These are phyloP conservation scores for Porphyrellus sp. DNA, from an alignment of 1,284 basidiomycete genomes.

Conservation along the genomic window DNA sequence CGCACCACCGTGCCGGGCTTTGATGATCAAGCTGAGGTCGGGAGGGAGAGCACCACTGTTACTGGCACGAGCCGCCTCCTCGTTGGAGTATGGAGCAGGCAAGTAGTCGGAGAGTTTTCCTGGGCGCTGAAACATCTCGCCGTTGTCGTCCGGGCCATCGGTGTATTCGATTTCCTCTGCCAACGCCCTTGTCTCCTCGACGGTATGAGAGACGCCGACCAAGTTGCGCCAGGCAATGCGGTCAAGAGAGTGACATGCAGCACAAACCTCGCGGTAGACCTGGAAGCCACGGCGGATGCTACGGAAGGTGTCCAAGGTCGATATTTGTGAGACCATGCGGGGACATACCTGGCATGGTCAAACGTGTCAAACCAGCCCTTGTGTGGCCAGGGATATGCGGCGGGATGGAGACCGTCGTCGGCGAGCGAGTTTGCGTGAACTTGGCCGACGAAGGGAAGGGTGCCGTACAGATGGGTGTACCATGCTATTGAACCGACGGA, in stretches of 20 bases:
- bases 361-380: slow-evolving; percentile 86
- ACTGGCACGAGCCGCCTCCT: slow-evolving; percentile 93
- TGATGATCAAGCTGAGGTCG: slow-evolving; percentile 95
- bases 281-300: slow-evolving; percentile 98
- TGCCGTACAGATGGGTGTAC: slow-evolving; percentile 95
- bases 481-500: slow-evolving; percentile 89
- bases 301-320: slow-evolving; percentile 11
- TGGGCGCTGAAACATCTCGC: slow-evolving; percentile 98
- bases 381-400: slow-evolving; percentile 90
- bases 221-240: slow-evolving; percentile 99
- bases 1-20: slow-evolving; percentile 96
- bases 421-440: slow-evolving; percentile 87
- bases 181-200: slow-evolving; percentile 87
- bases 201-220: slow-evolving; percentile 96
- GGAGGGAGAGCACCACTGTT: slow-evolving; percentile 97
- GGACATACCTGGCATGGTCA: slow-evolving; percentile 84
- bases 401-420: slow-evolving; percentile 93
- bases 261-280: slow-evolving; percentile 99
- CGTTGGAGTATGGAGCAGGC: slow-evolving; percentile 95
- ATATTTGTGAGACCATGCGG: slow-evolving; percentile 1
- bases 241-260: slow-evolving; percentile 98
- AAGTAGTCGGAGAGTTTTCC: slow-evolving; percentile 98
- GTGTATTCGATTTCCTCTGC: slow-evolving; percentile 97
- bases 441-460: slow-evolving; percentile 81
- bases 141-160: slow-evolving; percentile 93